Evolutionary conservation across 129 eudicot genomes (phyloP).

Genomic region (Flaveria bidentis): DNA sequence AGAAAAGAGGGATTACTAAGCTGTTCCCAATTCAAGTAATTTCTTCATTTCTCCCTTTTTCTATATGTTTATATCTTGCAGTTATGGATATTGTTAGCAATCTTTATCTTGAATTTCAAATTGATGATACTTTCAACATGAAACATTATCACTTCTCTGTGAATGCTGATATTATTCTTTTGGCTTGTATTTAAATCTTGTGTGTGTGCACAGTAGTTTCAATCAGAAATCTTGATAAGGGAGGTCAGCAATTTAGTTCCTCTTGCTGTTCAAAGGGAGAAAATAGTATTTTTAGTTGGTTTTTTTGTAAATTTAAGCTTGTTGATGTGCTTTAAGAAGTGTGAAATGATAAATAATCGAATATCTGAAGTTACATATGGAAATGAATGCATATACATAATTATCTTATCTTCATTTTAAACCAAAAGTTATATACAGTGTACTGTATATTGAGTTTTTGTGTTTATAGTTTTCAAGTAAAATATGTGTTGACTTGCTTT

Average conservation of each 20-base stretch:
- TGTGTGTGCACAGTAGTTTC: not conserved
- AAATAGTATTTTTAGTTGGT: not conserved
- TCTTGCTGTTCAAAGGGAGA: conserved; percentile 2
- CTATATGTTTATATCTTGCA: not conserved
- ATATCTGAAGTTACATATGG: conserved; percentile 3
- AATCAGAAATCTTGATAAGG: not conserved
- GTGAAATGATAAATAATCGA: not conserved
- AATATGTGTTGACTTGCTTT: conserved; percentile 16
- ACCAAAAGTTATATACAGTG: not conserved
- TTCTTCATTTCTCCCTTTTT: not conserved
- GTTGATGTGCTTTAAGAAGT: conserved; percentile 14
- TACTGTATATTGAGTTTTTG: not conserved
- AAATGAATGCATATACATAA: not conserved
- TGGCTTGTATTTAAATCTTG: not conserved
- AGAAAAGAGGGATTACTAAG: conserved; percentile 65
- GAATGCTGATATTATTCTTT: not conserved
- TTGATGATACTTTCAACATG: not conserved
- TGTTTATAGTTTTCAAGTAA: not conserved
- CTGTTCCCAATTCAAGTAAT: conserved; percentile 92
- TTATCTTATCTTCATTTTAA: not conserved
- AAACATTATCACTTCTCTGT: conserved; percentile 11
- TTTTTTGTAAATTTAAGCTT: not conserved
- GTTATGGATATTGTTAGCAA: not conserved
- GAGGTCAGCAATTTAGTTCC: not conserved
- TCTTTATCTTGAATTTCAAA: not conserved